These are phyloP conservation scores for Fallopia convolvulus DNA, from an alignment of 148 eudicot species.

Conservation along the genomic window DNA sequence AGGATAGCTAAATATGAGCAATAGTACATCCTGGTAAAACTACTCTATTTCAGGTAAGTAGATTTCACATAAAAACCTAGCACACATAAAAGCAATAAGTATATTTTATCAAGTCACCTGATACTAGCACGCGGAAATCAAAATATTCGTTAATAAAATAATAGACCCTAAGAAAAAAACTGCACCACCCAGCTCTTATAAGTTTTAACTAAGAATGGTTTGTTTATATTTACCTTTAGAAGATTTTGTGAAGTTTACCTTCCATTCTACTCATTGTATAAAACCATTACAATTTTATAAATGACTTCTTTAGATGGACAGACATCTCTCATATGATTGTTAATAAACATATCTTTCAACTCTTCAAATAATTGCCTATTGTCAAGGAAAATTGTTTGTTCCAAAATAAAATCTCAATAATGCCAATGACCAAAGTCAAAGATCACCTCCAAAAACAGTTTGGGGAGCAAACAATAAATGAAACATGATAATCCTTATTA, in stretches of 20 bases:
- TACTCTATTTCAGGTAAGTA: background rate
- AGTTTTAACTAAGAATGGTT: background rate
- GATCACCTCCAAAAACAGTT: background rate
- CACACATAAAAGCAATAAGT: background rate
- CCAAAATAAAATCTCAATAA: background rate
- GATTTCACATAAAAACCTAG: background rate
- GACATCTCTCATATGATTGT: background rate
- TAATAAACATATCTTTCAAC: background rate
- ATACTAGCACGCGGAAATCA: background rate
- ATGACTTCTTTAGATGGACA: background rate
- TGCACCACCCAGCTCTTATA: background rate
- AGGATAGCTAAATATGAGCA: background rate
- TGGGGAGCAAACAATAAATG: background rate
- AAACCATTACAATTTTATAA: background rate
- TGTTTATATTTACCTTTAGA: background rate
- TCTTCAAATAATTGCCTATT: background rate
- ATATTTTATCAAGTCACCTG: background rate
- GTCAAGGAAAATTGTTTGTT: background rate
- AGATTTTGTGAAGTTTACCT: background rate
- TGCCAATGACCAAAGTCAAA: background rate
- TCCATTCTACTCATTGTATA: background rate
- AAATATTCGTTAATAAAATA: background rate
- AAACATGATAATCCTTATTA: too few species aligned
- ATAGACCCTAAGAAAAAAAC: background rate
- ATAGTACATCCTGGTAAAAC: background rate